Conservation (phyloP, 768 basidiomycete genomes). For the Tubosaeta sp. region DNA sequence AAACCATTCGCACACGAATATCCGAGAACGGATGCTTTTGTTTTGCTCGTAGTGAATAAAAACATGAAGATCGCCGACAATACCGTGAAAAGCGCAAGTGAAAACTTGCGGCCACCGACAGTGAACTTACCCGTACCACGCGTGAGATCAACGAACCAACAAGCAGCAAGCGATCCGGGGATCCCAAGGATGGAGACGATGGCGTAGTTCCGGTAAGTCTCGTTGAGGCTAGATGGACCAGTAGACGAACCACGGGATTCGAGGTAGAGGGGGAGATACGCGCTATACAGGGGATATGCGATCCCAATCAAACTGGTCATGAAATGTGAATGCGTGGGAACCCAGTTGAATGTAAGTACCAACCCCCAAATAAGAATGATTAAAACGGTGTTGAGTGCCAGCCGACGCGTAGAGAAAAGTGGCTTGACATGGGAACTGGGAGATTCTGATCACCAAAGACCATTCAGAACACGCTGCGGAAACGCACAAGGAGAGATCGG, state of each 20-base stretch:
- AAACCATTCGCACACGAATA: constrained; percentile 43
- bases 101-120: constrained; percentile 43
- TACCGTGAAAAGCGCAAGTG: constrained; percentile 42
- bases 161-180: constrained; percentile 46
- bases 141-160: constrained; percentile 42
- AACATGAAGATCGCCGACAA: constrained; percentile 47
- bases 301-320: constrained; percentile 42
- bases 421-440: constrained; percentile 45
- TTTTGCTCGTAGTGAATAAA: constrained; percentile 47
- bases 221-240: constrained; percentile 17
- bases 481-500: constrained; percentile 38
- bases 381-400: constrained; percentile 44
- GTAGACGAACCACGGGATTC: constrained; percentile 29
- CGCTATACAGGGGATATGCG: constrained; percentile 50
- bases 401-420: constrained; percentile 41
- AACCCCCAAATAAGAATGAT: constrained; percentile 53
- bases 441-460: neutral
- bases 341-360: constrained; percentile 3
- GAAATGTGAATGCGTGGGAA: neutral
- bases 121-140: constrained; percentile 30
- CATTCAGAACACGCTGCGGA: neutral
- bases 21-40: constrained; percentile 37
- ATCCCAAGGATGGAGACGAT: constrained; percentile 46
- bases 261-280: constrained; percentile 49
- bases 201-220: constrained; percentile 46